phyloP scores from a whole-genome alignment of 176 grass and related monocot species.

The Eragrostis nindensis region DNA sequence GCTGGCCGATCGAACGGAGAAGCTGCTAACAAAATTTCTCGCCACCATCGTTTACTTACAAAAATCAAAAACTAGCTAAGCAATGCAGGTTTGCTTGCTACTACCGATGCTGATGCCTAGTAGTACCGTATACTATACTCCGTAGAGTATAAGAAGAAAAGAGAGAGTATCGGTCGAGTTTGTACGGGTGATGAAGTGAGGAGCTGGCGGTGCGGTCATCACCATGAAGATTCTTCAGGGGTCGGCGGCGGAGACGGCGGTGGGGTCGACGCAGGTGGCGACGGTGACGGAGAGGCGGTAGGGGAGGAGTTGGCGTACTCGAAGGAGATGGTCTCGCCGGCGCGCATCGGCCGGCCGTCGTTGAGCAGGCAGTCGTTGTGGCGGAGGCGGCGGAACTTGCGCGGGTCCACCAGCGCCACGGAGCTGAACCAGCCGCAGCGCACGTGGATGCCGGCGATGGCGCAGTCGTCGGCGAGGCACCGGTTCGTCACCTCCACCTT shows the following conservation, averaged over 20 bases:
- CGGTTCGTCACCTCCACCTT: constrained; percentile 83
- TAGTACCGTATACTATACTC: no score
- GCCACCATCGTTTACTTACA: no score
- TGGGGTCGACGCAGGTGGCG: constrained; percentile 52
- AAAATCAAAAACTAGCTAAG: no score
- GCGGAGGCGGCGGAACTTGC: constrained; percentile 72
- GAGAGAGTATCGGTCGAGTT: neutral
- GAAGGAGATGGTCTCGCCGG: constrained; percentile 74
- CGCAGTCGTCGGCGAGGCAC: constrained; percentile 48
- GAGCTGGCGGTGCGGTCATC: no score
- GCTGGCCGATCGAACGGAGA: no score
- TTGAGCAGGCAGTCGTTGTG: constrained; percentile 89
- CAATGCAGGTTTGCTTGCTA: no score
- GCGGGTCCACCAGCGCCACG: constrained; percentile 71
- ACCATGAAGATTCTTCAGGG: no score
- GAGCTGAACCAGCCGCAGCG: constrained; percentile 96
- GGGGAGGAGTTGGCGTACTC: constrained; percentile 86
- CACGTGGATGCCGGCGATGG: constrained; percentile 75
- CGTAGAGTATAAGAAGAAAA: no score
- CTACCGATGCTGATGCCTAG: no score
- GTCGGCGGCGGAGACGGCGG: neutral
- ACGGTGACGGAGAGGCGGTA: constrained; percentile 49
- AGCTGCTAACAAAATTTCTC: no score
- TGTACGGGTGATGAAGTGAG: neutral
- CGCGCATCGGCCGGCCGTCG: constrained; percentile 64